These are phyloP conservation scores for Ustilago xerochloae DNA, from an alignment of 1,284 basidiomycete species.

Conservation along the genomic window DNA sequence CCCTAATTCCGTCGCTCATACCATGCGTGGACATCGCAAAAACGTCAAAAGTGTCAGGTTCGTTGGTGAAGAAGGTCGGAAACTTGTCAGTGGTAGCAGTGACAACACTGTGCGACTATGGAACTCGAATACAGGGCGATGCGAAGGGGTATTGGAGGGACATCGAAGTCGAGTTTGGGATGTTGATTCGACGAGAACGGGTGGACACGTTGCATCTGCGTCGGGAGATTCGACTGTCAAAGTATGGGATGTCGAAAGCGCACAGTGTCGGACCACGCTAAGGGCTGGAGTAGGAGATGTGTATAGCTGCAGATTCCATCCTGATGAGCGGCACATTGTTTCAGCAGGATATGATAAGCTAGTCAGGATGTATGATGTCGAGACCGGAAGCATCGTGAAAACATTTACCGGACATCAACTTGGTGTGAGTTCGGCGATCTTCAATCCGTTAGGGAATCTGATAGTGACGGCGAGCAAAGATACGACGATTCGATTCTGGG, in stretches of 20 bases:
- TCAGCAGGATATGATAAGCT: constrained; percentile 71
- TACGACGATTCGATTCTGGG: constrained; percentile 71
- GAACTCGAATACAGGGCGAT: constrained; percentile 59
- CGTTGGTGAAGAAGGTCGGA: constrained; percentile 67
- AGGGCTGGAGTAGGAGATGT: constrained; percentile 69
- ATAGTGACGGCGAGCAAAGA: constrained; percentile 71
- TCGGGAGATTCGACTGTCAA: constrained; percentile 71
- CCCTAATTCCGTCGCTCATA: constrained; percentile 52
- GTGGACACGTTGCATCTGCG: constrained; percentile 66
- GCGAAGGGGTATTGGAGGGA: constrained; percentile 65
- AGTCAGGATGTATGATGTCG: constrained; percentile 70
- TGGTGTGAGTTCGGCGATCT: constrained; percentile 70
- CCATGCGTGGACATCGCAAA: constrained; percentile 68
- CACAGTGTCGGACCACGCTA: constrained; percentile 45
- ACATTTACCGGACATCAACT: constrained; percentile 72
- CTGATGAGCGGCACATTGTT: constrained; percentile 68
- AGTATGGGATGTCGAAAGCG: constrained; percentile 68
- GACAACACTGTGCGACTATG: constrained; percentile 64
- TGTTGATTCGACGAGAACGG: constrained; percentile 64
- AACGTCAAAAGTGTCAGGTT: constrained; percentile 71
- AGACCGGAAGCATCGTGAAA: constrained; percentile 69
- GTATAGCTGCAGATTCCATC: constrained; percentile 70
- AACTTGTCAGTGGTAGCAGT: constrained; percentile 70
- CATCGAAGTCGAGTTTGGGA: constrained; percentile 71
- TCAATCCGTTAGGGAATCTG: constrained; percentile 70